Conservation (phyloP, 2,329 filamentous ascomycete species). For the Xylariaceae sp. region DNA sequence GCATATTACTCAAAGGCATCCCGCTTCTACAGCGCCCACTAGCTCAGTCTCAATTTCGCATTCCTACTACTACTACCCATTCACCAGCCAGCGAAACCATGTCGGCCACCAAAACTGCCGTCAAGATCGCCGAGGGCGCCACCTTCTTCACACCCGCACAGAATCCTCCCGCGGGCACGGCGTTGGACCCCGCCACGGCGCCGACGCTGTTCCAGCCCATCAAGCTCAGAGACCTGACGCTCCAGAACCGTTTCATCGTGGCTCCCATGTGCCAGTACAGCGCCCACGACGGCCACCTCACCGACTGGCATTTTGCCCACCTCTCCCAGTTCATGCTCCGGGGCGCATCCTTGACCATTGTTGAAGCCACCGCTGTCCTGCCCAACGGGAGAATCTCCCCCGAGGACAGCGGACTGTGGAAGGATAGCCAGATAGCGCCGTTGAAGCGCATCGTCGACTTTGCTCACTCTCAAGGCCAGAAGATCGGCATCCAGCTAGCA, state of each 20-base stretch:
- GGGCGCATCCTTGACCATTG: slow-evolving; percentile 67
- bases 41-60: too few species aligned
- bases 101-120: slow-evolving; percentile 27
- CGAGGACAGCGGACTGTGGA: slow-evolving; percentile 75
- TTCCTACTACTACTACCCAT: too few species aligned
- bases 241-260: slow-evolving; percentile 56
- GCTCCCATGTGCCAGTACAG: slow-evolving; percentile 61
- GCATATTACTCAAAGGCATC: too few species aligned
- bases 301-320: slow-evolving; percentile 78
- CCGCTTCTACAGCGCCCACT: too few species aligned
- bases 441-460: slow-evolving; percentile 68
- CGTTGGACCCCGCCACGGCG: slow-evolving; percentile 38
- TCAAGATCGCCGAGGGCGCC: slow-evolving; percentile 40
- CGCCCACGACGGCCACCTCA: slow-evolving; percentile 61
- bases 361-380: slow-evolving; percentile 74
- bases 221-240: slow-evolving; percentile 48
- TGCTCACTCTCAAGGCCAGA: slow-evolving; percentile 71
- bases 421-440: slow-evolving; percentile 73
- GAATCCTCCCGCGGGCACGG: slow-evolving; percentile 47
- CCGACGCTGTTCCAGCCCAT: slow-evolving; percentile 56
- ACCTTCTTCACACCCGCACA: slow-evolving; percentile 55
- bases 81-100: slow-evolving; percentile 12
- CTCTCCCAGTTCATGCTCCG: slow-evolving; percentile 72
- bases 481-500: slow-evolving; percentile 73
- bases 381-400: slow-evolving; percentile 79